A percentile compares a stretch with the other conserved stretches of the same genome.
These are phyloP conservation scores for Sporothrix protearum DNA, from an alignment of 2,329 filamentous ascomycete species.

Conservation along the genomic window DNA sequence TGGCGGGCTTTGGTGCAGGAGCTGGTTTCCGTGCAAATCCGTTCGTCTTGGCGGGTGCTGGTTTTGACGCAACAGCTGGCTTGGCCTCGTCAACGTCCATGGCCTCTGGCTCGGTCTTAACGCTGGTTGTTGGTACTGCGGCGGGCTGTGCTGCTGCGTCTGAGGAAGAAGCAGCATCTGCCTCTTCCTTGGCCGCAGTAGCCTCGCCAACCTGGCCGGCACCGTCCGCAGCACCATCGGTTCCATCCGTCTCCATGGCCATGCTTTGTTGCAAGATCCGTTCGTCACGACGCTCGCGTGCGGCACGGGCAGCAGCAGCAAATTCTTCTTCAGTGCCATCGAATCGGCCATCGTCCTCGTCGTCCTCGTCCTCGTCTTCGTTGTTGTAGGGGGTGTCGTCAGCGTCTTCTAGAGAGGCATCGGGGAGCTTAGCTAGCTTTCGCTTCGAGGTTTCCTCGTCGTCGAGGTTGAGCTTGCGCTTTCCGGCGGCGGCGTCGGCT, in stretches of 20 bases:
- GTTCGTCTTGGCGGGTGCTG: not conserved
- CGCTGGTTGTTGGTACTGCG: slow-evolving; percentile 12
- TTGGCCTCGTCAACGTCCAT: slow-evolving; percentile 54
- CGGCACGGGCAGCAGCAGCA: slow-evolving; percentile 77
- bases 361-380: slow-evolving; percentile 59
- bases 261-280: slow-evolving; percentile 51
- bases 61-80: not conserved
- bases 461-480: slow-evolving; percentile 76
- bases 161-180: slow-evolving; percentile 25
- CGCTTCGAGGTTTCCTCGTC: slow-evolving; percentile 84
- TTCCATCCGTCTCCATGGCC: slow-evolving; percentile 44
- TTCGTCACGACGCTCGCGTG: slow-evolving; percentile 79
- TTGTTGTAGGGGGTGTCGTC: slow-evolving; percentile 59
- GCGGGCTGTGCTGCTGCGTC: slow-evolving; percentile 23
- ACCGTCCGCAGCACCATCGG: slow-evolving; percentile 1
- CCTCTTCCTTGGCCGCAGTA: slow-evolving; percentile 26
- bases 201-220: slow-evolving; percentile 27
- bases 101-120: slow-evolving; percentile 36
- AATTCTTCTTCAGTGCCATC: slow-evolving; percentile 83
- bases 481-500: slow-evolving; percentile 61
- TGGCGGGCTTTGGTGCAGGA: slow-evolving; percentile 43
- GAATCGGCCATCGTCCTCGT: slow-evolving; percentile 72
- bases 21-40: not conserved
- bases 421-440: slow-evolving; percentile 87
- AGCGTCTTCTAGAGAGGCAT: slow-evolving; percentile 62